A percentile compares a stretch with the other conserved stretches of the same genome.
Evolutionary conservation across 768 basidiomycete genomes (phyloP).

Genomic region (Termitomyces heimii): DNA sequence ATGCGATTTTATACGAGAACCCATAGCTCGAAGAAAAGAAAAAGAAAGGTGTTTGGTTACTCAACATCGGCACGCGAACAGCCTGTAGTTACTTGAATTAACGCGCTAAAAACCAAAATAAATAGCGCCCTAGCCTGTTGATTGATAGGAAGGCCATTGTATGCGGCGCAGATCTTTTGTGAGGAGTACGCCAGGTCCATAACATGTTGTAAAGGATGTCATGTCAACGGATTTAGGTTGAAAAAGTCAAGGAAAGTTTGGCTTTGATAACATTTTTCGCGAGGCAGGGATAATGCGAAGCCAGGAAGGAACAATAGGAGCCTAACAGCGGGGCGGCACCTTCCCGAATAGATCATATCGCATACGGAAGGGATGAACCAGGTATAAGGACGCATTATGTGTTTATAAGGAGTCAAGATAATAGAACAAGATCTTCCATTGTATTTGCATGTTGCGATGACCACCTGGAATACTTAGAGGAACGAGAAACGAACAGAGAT

Average conservation of each 20-base stretch:
- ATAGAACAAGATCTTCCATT: constrained; percentile 27
- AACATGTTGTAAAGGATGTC: constrained; percentile 39
- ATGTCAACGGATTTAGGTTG: constrained; percentile 49
- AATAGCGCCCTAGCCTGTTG: constrained; percentile 32
- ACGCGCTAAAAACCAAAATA: constrained; percentile 33
- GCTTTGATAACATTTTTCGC: constrained; percentile 27
- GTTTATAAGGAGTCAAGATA: constrained; percentile 24
- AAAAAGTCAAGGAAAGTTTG: constrained; percentile 30
- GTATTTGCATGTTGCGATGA: constrained; percentile 30
- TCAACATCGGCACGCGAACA: constrained; percentile 34
- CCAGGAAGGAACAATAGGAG: constrained; percentile 46
- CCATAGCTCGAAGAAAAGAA: constrained; percentile 32
- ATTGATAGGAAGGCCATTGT: constrained; percentile 49
- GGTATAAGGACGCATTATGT: constrained; percentile 20
- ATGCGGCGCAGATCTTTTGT: constrained; percentile 43
- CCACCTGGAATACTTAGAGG: constrained; percentile 6
- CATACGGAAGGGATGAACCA: constrained; percentile 32
- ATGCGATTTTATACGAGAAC: constrained; percentile 41
- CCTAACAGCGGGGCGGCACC: constrained; percentile 34
- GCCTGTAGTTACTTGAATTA: constrained; percentile 36
- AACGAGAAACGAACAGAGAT: neutral
- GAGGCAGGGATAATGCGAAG: constrained; percentile 22
- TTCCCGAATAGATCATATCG: constrained; percentile 30
- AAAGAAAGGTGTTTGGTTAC: constrained; percentile 37
- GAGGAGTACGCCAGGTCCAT: constrained; percentile 28